Conservation (phyloP, 345 rosid genomes). For the Reutealis trisperma region DNA sequence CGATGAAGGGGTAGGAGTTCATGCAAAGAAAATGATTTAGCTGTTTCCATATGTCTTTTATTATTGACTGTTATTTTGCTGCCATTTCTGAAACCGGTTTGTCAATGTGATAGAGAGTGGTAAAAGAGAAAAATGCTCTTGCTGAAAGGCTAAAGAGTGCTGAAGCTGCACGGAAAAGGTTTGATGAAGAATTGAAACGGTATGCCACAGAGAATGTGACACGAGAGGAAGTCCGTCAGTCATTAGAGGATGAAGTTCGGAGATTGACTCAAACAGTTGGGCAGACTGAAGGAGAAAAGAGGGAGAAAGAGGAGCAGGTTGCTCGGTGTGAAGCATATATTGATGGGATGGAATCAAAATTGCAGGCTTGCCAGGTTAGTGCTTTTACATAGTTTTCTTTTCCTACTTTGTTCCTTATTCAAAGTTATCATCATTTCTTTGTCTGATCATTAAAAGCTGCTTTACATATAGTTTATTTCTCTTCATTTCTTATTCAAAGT, state of each 20-base stretch:
- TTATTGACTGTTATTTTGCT: constrained; percentile 2
- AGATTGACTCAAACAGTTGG: constrained; percentile 81
- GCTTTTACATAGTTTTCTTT: neutral
- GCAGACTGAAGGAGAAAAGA: constrained; percentile 93
- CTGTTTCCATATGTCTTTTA: neutral
- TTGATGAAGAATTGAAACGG: constrained; percentile 88
- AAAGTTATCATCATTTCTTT: neutral
- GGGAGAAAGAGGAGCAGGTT: constrained; percentile 89
- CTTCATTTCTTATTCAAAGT: too few species aligned
- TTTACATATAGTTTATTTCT: too few species aligned
- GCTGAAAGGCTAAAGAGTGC: constrained; percentile 84
- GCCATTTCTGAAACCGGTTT: constrained; percentile 18
- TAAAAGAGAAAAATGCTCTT: constrained; percentile 92
- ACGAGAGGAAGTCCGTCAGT: constrained; percentile 84
- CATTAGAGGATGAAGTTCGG: constrained; percentile 87
- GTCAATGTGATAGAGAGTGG: constrained; percentile 65
- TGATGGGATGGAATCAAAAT: constrained; percentile 86
- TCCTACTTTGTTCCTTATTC: neutral
- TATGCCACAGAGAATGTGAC: constrained; percentile 80
- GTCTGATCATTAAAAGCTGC: too few species aligned
- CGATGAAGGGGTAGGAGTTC: neutral
- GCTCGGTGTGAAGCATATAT: constrained; percentile 91
- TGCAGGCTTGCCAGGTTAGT: constrained; percentile 90
- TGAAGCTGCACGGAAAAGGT: constrained; percentile 87
- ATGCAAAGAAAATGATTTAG: constrained; percentile 2